These are phyloP conservation scores for Effrenium voratum DNA, from an alignment of 73 alveolate genomes.

Conservation along the genomic window DNA sequence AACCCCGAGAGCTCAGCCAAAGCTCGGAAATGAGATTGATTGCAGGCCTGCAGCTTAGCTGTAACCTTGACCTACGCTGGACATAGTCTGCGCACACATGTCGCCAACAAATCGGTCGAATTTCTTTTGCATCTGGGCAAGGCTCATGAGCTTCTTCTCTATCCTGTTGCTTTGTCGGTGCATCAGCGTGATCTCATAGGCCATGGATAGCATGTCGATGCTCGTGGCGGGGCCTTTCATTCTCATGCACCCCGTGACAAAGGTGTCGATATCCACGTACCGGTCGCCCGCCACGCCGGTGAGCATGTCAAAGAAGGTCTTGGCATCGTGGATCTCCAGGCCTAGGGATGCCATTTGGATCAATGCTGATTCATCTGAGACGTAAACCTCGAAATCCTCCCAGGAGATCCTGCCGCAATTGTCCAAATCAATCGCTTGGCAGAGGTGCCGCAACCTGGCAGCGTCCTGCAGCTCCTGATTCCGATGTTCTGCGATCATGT, in stretches of 20 bases:
- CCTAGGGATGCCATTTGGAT: conserved; percentile 76
- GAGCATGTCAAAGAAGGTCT: conserved; percentile 89
- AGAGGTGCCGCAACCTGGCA: conserved; percentile 29
- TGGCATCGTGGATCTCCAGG: conserved; percentile 78
- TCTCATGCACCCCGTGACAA: conserved; percentile 80
- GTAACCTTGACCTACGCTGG: too few species aligned
- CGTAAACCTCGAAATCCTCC: conserved; percentile 65
- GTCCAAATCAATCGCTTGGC: conserved; percentile 68
- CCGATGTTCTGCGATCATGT: conserved; percentile 42
- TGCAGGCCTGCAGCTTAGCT: too few species aligned
- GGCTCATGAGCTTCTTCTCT: too few species aligned
- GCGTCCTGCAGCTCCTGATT: conserved; percentile 85
- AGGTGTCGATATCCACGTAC: conserved; percentile 80
- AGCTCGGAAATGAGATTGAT: too few species aligned
- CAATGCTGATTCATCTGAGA: conserved; percentile 73
- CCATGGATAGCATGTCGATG: conserved; percentile 92
- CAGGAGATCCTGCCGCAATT: conserved; percentile 34
- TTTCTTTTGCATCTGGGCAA: too few species aligned
- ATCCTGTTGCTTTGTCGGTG: conserved; percentile 32
- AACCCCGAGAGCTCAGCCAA: too few species aligned
- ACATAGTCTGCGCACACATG: too few species aligned
- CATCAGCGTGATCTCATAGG: conserved; percentile 45
- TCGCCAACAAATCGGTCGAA: too few species aligned
- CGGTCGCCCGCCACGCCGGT: conserved; percentile 59
- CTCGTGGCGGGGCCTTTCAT: conserved; percentile 93